These are phyloP conservation scores for Trypanosoma boissoni DNA, from an alignment of 208 protist genomes.

Conservation along the genomic window DNA sequence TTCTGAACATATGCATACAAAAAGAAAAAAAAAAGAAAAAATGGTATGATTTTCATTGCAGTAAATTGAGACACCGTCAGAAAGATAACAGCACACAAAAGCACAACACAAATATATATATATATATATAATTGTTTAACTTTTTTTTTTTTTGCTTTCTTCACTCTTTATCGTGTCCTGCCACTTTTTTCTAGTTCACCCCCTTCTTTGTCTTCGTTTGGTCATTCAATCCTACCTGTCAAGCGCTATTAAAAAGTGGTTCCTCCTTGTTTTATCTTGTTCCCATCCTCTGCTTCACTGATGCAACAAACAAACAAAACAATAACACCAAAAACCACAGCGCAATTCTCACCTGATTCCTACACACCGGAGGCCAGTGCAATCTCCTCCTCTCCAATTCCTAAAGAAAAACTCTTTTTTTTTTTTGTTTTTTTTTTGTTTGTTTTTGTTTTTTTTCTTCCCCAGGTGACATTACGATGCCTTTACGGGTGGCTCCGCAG, in stretches of 20 bases:
- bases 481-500: slow-evolving; percentile 25
- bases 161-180: background rate
- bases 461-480: background rate
- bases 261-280: background rate
- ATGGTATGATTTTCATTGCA: too few species aligned
- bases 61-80: background rate
- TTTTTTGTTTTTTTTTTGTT: slow-evolving; percentile 4
- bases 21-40: slow-evolving; percentile 27
- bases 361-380: background rate
- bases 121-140: slow-evolving; percentile 1
- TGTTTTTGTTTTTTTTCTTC: background rate
- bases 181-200: too few species aligned
- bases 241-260: background rate
- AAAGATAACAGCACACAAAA: background rate
- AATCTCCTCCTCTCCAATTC: too few species aligned
- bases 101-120: background rate
- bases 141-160: slow-evolving; percentile 2
- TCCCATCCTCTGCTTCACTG: background rate
- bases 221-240: background rate
- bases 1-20: background rate
- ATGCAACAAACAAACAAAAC: too few species aligned
- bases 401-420: background rate
- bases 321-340: background rate
- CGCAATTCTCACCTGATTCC: background rate
- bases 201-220: too few species aligned